Conservation (phyloP, 2,329 filamentous ascomycete genomes). For the Penicillium sp. region DNA sequence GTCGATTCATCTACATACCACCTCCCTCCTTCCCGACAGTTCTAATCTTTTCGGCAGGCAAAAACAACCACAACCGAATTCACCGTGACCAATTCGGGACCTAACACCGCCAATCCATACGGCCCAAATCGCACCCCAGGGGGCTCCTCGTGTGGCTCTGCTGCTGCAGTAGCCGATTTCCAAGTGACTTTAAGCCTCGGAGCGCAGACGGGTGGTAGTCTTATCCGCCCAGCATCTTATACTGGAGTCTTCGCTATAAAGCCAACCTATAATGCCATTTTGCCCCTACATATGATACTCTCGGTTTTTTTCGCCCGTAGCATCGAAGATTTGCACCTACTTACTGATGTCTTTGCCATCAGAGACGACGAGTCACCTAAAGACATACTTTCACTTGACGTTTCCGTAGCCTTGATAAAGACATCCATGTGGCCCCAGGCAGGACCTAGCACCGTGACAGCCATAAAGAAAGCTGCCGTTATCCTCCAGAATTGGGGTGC, state of each 20-base stretch:
- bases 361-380: neutral
- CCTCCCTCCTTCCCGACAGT: neutral
- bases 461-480: neutral
- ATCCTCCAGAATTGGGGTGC: neutral
- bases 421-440: neutral
- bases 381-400: neutral
- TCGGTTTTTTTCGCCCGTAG: neutral
- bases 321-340: neutral
- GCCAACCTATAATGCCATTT: neutral
- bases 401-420: neutral
- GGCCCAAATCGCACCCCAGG: neutral
- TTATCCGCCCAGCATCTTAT: neutral
- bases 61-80: neutral
- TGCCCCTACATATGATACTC: neutral
- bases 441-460: neutral
- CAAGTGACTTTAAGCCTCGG: neutral
- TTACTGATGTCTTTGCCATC: neutral
- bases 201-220: conserved; percentile 2
- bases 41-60: neutral
- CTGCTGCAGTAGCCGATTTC: conserved; percentile 1
- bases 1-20: neutral
- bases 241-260: neutral
- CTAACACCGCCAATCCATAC: neutral
- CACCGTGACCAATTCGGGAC: neutral
- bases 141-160: conserved; percentile 3